Base-by-base conservation (phyloP, 108 stramenopile genomes). In the Nannochloropsis granulata region DNA sequence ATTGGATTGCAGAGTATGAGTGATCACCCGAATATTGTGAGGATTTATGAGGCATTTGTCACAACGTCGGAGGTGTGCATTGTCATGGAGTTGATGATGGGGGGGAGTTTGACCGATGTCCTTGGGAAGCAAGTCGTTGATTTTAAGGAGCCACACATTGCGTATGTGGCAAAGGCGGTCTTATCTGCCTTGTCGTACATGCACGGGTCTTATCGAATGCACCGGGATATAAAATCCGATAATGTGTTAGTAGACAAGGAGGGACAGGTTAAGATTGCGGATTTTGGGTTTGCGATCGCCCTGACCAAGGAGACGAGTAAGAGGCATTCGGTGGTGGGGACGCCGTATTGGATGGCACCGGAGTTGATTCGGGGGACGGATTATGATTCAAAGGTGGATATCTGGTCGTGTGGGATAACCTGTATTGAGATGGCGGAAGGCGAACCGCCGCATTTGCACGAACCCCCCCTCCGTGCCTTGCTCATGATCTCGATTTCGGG, bases 331-430 rank as follows among this genome's bases (percentile, higher is more conserved):
- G 92, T 92, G 10, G 92, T 92, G 44, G 93, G 93, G 19, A 93
- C 93, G 82, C 92, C 91, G 21, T 92, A 91, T 44, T 93, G 93
- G 93, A 93, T 93, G 93, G 92, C 92, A 0, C 93, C 93, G 13
- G 93, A 93, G 81, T 85, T 93, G 24, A 92, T 93, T 34, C 25
- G 25, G 82, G 90, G 90, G 24, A 56, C 71, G 44, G 85, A 84
- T 5, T 93, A 92, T 86, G 92, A 92, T 79, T 85, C 78, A 44
- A 88, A 91, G 87, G 92, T 93, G 71, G 93, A 93, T 81, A 86
- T 93, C 21, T 93, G 93, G 93, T 85, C 82, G 23, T 79, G 92
- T 56, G 93, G 92, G 19, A 92, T 93, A 83, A 92, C 92, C 12
- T 88, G 89, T n/a, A 89, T 93, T 43, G 93, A 93, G 80, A 90